Conservation (phyloP, 805 yeast genomes). For the Peterozyma xylosa region DNA sequence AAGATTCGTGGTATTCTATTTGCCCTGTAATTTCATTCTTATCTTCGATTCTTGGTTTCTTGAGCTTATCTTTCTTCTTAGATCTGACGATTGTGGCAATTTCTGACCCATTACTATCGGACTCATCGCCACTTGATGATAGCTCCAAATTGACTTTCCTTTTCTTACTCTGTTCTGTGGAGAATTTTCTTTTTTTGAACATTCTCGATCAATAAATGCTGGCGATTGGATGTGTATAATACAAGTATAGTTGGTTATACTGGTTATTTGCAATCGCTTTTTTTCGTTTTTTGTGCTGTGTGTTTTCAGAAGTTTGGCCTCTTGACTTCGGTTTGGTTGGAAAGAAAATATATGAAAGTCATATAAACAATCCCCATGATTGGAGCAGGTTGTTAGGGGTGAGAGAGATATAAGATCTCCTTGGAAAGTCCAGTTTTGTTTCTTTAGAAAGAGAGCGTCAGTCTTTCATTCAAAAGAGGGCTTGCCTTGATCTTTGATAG, state of each 20-base stretch:
- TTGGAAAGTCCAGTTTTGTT: too few species aligned
- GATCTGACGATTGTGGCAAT: constrained; percentile 4
- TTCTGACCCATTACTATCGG: neutral
- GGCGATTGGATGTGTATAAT: neutral
- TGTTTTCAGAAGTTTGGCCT: neutral
- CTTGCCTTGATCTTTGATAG: too few species aligned
- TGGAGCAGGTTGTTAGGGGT: too few species aligned
- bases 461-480: too few species aligned
- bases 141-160: neutral
- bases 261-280: too few species aligned
- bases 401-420: too few species aligned
- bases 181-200: neutral
- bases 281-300: too few species aligned
- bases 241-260: too few species aligned
- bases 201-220: neutral
- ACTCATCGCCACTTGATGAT: neutral
- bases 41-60: neutral
- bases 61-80: constrained; percentile 12
- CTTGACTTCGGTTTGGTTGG: too few species aligned
- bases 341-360: too few species aligned
- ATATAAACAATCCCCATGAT: too few species aligned
- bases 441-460: too few species aligned
- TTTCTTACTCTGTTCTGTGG: neutral
- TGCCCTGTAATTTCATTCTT: constrained; percentile 1
- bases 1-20: neutral